phyloP scores from a whole-genome alignment of 108 stramenopile genomes.

The Nitzschia palea region DNA sequence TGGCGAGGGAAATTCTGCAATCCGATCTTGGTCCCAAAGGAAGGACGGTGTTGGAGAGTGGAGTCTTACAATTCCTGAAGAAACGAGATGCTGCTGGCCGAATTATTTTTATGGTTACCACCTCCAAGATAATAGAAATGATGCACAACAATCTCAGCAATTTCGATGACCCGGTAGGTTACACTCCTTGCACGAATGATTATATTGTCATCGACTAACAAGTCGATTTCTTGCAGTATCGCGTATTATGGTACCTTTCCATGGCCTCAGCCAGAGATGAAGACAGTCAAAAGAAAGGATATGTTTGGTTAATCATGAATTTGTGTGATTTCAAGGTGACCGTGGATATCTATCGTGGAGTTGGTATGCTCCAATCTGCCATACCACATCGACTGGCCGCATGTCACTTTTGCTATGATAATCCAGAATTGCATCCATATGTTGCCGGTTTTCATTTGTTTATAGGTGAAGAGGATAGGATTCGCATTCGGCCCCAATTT shows the following conservation, averaged over 20 bases:
- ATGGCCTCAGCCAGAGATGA: not conserved
- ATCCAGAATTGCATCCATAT: not conserved
- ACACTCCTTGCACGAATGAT: no score
- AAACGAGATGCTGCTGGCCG: slow-evolving; percentile 21
- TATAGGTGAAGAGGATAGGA: not conserved
- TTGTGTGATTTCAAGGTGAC: not conserved
- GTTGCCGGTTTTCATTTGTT: not conserved
- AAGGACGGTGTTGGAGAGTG: slow-evolving; percentile 3
- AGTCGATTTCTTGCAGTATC: not conserved
- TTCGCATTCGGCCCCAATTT: not conserved
- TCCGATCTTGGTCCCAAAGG: slow-evolving; percentile 1
- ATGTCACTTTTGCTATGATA: slow-evolving; percentile 12
- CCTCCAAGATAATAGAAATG: no score
- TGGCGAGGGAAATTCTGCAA: slow-evolving; percentile 15
- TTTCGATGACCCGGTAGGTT: not conserved
- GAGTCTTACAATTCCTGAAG: slow-evolving; percentile 10
- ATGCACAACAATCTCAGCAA: no score
- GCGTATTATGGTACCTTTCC: not conserved
- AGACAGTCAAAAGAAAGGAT: slow-evolving; percentile 10
- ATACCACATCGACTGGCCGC: slow-evolving; percentile 5
- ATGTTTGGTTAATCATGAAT: slow-evolving; percentile 6
- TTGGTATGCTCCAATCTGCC: not conserved
- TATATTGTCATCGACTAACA: not conserved
- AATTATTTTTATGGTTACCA: not conserved
- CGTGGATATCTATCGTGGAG: not conserved